Percentiles rank a stretch among this genome's conserved stretches.
These are phyloP conservation scores for Thyridium curvatum DNA, from an alignment of 2,329 filamentous ascomycete genomes.

Conservation along the genomic window DNA sequence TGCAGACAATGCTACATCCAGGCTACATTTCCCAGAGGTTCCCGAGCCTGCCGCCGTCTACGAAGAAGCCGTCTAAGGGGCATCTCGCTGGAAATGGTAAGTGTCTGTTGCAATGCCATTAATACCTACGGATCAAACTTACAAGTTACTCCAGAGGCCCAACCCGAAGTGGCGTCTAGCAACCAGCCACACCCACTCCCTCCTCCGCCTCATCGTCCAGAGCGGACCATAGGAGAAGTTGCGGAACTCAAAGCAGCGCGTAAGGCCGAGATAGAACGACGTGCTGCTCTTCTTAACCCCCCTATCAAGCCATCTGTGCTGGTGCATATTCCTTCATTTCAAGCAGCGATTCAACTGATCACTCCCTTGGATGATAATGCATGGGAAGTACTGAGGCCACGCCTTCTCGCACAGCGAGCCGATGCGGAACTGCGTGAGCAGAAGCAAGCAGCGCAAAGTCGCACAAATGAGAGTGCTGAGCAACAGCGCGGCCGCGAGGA, in stretches of 20 bases:
- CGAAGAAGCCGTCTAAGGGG: too few species aligned
- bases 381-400: slow-evolving; percentile 64
- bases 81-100: too few species aligned
- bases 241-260: slow-evolving; percentile 58
- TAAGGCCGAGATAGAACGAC: slow-evolving; percentile 64
- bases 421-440: slow-evolving; percentile 55
- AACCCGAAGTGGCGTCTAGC: background rate
- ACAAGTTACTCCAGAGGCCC: too few species aligned
- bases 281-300: slow-evolving; percentile 59
- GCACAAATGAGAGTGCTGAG: background rate
- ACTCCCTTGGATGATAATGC: slow-evolving; percentile 61
- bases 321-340: slow-evolving; percentile 66
- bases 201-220: slow-evolving; percentile 19
- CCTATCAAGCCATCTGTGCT: slow-evolving; percentile 58
- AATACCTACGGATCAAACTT: too few species aligned
- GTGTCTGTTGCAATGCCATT: too few species aligned
- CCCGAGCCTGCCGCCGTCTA: too few species aligned
- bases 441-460: slow-evolving; percentile 25
- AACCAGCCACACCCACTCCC: slow-evolving; percentile 11
- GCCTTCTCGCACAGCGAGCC: slow-evolving; percentile 58
- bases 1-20: slow-evolving; percentile 24
- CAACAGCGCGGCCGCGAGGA: slow-evolving; percentile 13
- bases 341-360: slow-evolving; percentile 64
- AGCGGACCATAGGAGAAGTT: slow-evolving; percentile 56
- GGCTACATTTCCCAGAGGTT: slow-evolving; percentile 3